Percentiles rank a stretch among this genome's conserved stretches.
Evolutionary conservation across 148 eudicot species (phyloP).

Genomic region (Silene latifolia): DNA sequence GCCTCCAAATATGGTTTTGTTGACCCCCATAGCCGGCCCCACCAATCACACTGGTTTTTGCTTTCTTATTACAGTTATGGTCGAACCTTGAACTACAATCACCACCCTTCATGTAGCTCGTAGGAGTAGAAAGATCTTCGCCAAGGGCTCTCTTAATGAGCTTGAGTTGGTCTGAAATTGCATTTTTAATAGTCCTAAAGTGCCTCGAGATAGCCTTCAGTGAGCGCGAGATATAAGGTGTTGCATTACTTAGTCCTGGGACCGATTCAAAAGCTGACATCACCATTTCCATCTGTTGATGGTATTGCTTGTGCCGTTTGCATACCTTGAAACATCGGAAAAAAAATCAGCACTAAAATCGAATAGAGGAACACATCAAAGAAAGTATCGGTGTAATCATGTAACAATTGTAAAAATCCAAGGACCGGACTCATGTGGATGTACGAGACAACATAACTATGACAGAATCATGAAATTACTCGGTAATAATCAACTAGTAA

Average conservation of each 20-base stretch:
- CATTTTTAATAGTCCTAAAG: constrained; percentile 59
- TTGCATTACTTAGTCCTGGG: constrained; percentile 67
- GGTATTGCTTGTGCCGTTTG: constrained; percentile 73
- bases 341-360: not conserved
- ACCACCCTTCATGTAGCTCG: constrained; percentile 29
- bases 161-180: constrained; percentile 63
- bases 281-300: constrained; percentile 75
- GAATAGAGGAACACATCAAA: no score
- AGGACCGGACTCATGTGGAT: no score
- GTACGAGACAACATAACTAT: no score
- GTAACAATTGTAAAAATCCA: no score
- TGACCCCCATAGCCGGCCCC: constrained; percentile 12
- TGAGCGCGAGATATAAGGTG: constrained; percentile 65
- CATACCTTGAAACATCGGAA: constrained; percentile 43
- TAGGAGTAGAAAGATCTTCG: constrained; percentile 30
- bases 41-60: constrained; percentile 25
- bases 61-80: constrained; percentile 36
- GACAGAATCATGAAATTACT: no score
- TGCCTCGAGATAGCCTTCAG: constrained; percentile 66
- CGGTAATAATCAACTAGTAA: no score
- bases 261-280: constrained; percentile 78
- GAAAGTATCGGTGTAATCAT: no score
- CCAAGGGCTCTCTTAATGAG: constrained; percentile 39
- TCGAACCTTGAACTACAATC: constrained; percentile 33
- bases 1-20: constrained; percentile 63